Evolutionary conservation across 345 rosid species (phyloP), one percentile per base, ranked within the genome.

Genomic region (Triadica sebifera): DNA sequence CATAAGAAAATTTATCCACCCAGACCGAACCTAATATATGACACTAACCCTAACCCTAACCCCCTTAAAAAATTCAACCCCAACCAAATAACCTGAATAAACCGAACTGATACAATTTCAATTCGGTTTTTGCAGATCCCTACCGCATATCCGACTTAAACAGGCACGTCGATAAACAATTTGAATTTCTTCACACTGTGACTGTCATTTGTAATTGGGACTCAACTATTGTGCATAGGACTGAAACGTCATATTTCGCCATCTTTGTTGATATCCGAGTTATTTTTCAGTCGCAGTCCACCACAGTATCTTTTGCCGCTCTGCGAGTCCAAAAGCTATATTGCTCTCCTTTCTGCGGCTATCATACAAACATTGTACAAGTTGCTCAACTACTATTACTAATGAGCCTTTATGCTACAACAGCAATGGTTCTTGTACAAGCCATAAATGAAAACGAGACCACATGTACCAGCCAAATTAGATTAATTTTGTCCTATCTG

Each of bases 181-280:
- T 47, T 67, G 37, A 67, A 49, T 12, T 47, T 67, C 70, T 67
- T 4, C 34, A 56, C 2, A 12, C 45, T 10, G 13, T 7, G 34
- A 46, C 2, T 6, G 55, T 25, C 3, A 69, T 34, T 34, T 8
- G 72, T 34, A 60, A 69, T 51, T 7, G 47, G 34, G 72, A 69
- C 72, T 15, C 45, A 69, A 52, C 72, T 52, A 52, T 11, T 11
- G 47, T 17, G 43, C 8, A 24, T 51, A 37, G 60, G 9, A 38
- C 17, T 69, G 72, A 69, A 69, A 51, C 46, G 60, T 69, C 60
- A 34, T 19, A 24, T 69, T 51, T 69, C 60, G n/a, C 46, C 4
- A 29, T 50, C 72, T 52, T 51, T 68, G 46, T 68, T 16, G 60
- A 46, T 25, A 15, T 24, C 19, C 3, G 22, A n/a, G 59, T 49